These are phyloP conservation scores for Balamuthia mandrillaris DNA, from an alignment of 208 protist genomes.

Conservation along the genomic window DNA sequence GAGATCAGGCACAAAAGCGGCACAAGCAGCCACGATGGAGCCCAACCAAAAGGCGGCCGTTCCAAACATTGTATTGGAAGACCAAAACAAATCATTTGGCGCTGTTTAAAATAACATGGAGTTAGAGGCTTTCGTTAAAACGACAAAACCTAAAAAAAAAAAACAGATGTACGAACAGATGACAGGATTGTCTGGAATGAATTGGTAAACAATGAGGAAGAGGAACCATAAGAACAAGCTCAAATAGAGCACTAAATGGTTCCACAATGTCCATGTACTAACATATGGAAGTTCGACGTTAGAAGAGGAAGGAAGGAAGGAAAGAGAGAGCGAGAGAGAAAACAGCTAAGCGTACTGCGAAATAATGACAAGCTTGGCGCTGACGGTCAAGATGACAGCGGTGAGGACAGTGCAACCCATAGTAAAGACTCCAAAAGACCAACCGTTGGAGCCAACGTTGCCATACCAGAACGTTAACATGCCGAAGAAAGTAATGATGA, in stretches of 20 bases:
- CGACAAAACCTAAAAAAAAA: background rate
- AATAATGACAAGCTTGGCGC: background rate
- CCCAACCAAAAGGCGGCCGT: conserved; percentile 1
- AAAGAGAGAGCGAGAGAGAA: background rate
- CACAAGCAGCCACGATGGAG: background rate
- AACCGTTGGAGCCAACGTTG: background rate
- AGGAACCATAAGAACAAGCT: conserved; percentile 10
- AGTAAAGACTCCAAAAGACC: conserved; percentile 6
- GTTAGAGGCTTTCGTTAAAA: background rate
- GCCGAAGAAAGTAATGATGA: conserved; percentile 27
- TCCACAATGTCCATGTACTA: conserved; percentile 6
- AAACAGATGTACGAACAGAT: background rate
- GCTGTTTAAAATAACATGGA: background rate
- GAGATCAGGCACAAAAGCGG: conserved; percentile 2
- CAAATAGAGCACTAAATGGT: conserved; percentile 16
- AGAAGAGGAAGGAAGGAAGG: no score
- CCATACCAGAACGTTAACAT: background rate
- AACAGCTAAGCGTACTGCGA: background rate
- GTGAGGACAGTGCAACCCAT: conserved; percentile 17
- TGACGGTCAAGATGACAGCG: background rate
- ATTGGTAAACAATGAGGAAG: conserved; percentile 14
- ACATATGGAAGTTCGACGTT: no score
- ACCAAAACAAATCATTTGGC: conserved; percentile 18
- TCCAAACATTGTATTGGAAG: background rate
- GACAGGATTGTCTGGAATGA: conserved; percentile 22